Base-by-base conservation (phyloP, 2,329 filamentous ascomycete genomes). In the Diplodia sapinea region DNA sequence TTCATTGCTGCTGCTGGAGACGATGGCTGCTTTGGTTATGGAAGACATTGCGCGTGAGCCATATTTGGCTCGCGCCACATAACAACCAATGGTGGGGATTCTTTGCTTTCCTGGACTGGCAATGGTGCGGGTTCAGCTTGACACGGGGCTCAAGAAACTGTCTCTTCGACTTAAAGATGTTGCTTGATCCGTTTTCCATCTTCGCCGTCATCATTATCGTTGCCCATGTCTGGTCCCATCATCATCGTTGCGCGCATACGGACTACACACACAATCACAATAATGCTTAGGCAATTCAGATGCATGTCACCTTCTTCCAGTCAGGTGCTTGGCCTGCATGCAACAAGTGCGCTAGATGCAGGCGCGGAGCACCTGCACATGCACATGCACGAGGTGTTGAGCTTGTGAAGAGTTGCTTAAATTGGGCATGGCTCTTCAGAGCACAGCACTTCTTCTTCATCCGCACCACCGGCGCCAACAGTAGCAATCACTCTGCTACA, bases 101-200 rank as follows among this genome's bases (percentile, higher is more conserved):
- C 43, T 47, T n/a, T 63, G 59, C 59, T 20, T 29, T 26, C 49
- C 26, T 51, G 59, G 54, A 11, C 54, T 12, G 54, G 31, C 36
- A 51, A 50, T 20, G 57, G 40, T 50, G 57, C 43, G 59, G 56
- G 31, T 20, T 63, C 43, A 51, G 43, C 59, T 63, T 51, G 59
- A 47, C 59, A 63, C 50, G 33, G 26, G 59, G 47, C 33, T 51
- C 43, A 51, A 63, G 50, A 51, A 43, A 63, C 59, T 63, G 59
- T 63, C 59, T 63, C 59, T 51, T 50, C 59, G 59, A 63, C 36
- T 17, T 5, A n/a, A 63, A 47, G 43, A 47, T 47, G 43, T 47
- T 47, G n/a, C 43, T 47, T 47, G 47, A 50, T 26, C 43, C 31
- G 31, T 56, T 29, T 13, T 36, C 26, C 31, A 38, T 36, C 33